These are phyloP conservation scores for Ceratobasidium sp. DNA, from an alignment of 1,284 basidiomycete genomes.

Conservation along the genomic window DNA sequence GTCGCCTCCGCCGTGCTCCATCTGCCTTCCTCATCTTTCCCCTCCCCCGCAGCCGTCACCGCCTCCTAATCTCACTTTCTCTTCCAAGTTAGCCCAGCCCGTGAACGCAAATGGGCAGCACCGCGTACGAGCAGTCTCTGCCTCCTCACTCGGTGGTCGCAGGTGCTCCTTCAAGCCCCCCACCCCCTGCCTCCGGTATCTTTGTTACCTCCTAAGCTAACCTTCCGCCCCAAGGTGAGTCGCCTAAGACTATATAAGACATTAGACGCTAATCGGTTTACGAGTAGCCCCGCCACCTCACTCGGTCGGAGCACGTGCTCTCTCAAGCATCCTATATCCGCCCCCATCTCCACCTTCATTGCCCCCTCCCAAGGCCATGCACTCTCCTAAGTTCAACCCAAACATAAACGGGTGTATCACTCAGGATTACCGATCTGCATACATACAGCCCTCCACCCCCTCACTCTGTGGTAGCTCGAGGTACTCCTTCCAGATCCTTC, in stretches of 20 bases:
- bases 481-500: too few species aligned
- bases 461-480: constrained; percentile 10
- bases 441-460: too few species aligned
- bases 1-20: constrained; percentile 18
- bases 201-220: constrained; percentile 22
- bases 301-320: constrained; percentile 31
- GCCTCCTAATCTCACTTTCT: constrained; percentile 29
- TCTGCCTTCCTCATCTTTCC: not conserved
- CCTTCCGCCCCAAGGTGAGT: constrained; percentile 24
- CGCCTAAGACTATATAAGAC: too few species aligned
- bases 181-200: constrained; percentile 2
- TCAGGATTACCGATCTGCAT: not conserved
- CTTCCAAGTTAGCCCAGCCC: not conserved
- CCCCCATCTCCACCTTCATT: constrained; percentile 1
- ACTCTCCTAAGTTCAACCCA: constrained; percentile 1
- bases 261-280: not conserved
- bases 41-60: not conserved
- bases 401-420: too few species aligned
- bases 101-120: not conserved
- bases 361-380: not conserved
- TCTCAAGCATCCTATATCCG: constrained; percentile 9
- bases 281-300: constrained; percentile 20
- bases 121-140: not conserved
- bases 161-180: constrained; percentile 21
- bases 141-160: constrained; percentile 15